Base-by-base conservation (phyloP, 805 yeast species). In the Cyberlindnera veronae region DNA sequence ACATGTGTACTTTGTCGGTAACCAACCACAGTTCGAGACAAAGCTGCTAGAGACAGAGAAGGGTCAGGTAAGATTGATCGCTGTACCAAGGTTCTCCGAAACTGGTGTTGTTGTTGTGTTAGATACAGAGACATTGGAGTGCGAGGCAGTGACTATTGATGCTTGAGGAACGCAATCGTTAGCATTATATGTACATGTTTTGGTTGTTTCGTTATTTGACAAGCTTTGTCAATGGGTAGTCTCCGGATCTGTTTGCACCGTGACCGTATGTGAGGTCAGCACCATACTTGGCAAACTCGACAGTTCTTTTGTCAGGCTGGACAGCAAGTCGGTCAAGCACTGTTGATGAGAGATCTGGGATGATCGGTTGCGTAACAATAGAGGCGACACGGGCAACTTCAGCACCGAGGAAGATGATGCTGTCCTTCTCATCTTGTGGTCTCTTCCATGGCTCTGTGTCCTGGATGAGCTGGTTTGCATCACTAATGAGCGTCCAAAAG, bases 1-100 rank as follows among this genome's bases (percentile, higher is more conserved):
- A 1, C 90, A 88, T 57, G 82, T 90, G 3, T 88, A 84, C 55
- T 78, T 87, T 51, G 87, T 77, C 4, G 98, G 96, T 0, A 91
- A 90, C 57, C 96, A 88, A 60, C 76, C 81, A 0, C 57, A 60
- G 23, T 88, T 71, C 58, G 81, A 72, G 34, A 60, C 79, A 1
- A 67, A 71, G 21, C 37, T 61, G 3, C 49, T 75, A 14, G 55
- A 62, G 20, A 52, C 74, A 12, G 64, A 55, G 1, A 58, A 61
- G 19, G 58, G 62, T 8, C 64, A 64, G 24, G 77, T 82, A 9
- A 65, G 79, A 35, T 45, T 86, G 17, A 67, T 93, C 13, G 64
- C 81, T 2, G 68, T 93, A 6, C 97, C 99, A 0, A 68, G 68
- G 30, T 93, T 90, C 55, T 61, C 70, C 33, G 66, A 67, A 17